Conservation (phyloP, 345 rosid genomes). For the Acer saccharum region DNA sequence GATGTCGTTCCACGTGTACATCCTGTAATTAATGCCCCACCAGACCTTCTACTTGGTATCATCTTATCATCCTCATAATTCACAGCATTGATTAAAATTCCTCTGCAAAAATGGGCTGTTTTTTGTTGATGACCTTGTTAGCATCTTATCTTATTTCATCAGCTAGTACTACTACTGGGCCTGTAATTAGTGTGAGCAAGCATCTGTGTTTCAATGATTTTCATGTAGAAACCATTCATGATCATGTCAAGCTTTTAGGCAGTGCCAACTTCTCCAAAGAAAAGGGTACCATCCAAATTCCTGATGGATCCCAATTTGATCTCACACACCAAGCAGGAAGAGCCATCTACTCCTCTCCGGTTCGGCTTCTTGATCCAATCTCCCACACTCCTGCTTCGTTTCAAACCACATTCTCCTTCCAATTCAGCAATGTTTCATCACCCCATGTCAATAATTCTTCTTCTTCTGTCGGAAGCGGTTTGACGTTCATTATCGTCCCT, state of each 20-base stretch:
- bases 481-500: constrained; percentile 52
- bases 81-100: not conserved
- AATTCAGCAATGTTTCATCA: constrained; percentile 25
- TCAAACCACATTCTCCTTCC: constrained; percentile 47
- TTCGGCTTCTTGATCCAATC: constrained; percentile 43
- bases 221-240: constrained; percentile 31
- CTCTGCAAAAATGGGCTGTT: constrained; percentile 8
- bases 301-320: constrained; percentile 35
- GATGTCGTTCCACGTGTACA: not conserved
- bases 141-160: constrained; percentile 16
- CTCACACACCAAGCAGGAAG: constrained; percentile 50
- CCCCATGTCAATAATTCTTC: not conserved
- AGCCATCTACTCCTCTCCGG: constrained; percentile 44
- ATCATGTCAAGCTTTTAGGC: constrained; percentile 36
- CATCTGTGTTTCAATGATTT: constrained; percentile 43
- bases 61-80: not conserved
- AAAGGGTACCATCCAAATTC: constrained; percentile 39
- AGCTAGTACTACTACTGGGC: constrained; percentile 15
- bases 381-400: constrained; percentile 42
- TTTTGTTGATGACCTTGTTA: not conserved
- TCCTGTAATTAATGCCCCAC: not conserved
- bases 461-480: constrained; percentile 25
- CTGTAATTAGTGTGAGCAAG: constrained; percentile 39
- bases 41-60: not conserved
- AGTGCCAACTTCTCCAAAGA: constrained; percentile 41